Percentiles rank a stretch among this genome's conserved stretches.
Evolutionary conservation across 805 yeast genomes (phyloP).

Genomic region (Candida rishiriensis): DNA sequence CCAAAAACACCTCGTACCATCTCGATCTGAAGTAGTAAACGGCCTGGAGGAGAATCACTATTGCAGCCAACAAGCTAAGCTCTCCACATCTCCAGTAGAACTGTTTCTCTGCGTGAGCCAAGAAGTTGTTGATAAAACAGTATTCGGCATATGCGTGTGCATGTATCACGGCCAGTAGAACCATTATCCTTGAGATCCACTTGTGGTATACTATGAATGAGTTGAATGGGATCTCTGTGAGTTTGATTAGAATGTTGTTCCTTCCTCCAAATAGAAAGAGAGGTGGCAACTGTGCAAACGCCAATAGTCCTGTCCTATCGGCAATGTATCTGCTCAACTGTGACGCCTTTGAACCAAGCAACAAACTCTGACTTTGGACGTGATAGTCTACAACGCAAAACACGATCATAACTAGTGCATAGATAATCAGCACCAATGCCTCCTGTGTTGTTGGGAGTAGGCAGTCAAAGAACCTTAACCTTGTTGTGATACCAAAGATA

Average conservation of each 20-base stretch:
- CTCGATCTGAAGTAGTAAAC: conserved; percentile 40
- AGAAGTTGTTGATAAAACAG: conserved; percentile 1
- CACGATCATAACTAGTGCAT: conserved; percentile 9
- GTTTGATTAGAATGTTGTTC: conserved; percentile 49
- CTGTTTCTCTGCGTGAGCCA: conserved; percentile 6
- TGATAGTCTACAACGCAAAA: conserved; percentile 12
- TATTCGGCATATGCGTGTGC: conserved; percentile 31
- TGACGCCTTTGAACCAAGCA: conserved; percentile 13
- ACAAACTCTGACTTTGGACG: conserved; percentile 5
- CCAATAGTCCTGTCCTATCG: conserved; percentile 53
- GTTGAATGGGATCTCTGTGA: conserved; percentile 46
- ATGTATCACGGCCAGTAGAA: conserved; percentile 27
- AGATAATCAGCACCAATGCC: conserved; percentile 11
- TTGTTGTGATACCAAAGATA: conserved; percentile 8
- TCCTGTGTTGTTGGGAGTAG: conserved; percentile 28
- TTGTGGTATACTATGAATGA: conserved; percentile 40
- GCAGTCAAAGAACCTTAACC: conserved; percentile 13
- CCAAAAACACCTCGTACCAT: conserved; percentile 43
- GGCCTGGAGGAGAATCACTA: conserved; percentile 41
- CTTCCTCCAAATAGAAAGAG: conserved; percentile 53
- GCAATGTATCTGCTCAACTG: conserved; percentile 41
- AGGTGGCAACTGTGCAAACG: conserved; percentile 41
- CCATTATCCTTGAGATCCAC: conserved; percentile 36
- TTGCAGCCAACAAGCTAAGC: conserved; percentile 35
- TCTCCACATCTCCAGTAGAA: conserved; percentile 16